phyloP scores from a whole-genome alignment of 164 flowering plant species.

The Umbilicus rupestris region DNA sequence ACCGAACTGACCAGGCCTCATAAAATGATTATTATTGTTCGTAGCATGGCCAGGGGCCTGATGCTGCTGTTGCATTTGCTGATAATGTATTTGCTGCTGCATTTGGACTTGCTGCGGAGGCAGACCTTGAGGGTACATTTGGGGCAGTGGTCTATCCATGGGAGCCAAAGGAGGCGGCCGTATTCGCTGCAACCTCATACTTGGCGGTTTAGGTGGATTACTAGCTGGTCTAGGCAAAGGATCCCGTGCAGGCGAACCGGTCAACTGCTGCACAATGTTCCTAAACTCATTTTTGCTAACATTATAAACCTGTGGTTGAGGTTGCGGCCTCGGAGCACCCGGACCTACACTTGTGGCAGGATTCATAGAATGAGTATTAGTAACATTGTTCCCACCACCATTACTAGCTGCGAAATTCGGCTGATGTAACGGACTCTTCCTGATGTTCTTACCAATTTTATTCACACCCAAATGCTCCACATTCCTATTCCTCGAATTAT shows the following conservation, averaged over 20 bases:
- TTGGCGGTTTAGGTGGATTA: slow-evolving; percentile 57
- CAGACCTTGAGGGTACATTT: slow-evolving; percentile 15
- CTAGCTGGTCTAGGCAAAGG: slow-evolving; percentile 50
- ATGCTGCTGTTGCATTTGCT: background rate
- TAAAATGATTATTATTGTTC: slow-evolving; percentile 22
- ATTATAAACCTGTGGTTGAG: slow-evolving; percentile 92
- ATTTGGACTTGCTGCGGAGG: slow-evolving; percentile 8
- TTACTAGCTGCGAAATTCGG: slow-evolving; percentile 43
- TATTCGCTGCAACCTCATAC: slow-evolving; percentile 64
- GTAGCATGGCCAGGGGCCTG: slow-evolving; percentile 22
- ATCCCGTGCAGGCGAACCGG: slow-evolving; percentile 82
- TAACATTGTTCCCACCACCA: slow-evolving; percentile 3
- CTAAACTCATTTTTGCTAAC: slow-evolving; percentile 91
- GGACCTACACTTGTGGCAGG: slow-evolving; percentile 7
- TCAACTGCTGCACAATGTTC: slow-evolving; percentile 78
- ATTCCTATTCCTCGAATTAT: slow-evolving; percentile 29
- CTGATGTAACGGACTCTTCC: slow-evolving; percentile 87
- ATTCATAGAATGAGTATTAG: background rate
- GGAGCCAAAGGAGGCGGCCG: slow-evolving; percentile 80
- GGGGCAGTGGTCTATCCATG: slow-evolving; percentile 43
- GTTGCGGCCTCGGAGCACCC: slow-evolving; percentile 41
- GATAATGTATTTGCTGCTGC: background rate
- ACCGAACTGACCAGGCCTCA: slow-evolving; percentile 32
- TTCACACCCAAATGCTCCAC: slow-evolving; percentile 83
- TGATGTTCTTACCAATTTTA: slow-evolving; percentile 74